Evolutionary conservation across 352 stramenopile genomes (phyloP).

Genomic region (Pythium dissotocum): DNA sequence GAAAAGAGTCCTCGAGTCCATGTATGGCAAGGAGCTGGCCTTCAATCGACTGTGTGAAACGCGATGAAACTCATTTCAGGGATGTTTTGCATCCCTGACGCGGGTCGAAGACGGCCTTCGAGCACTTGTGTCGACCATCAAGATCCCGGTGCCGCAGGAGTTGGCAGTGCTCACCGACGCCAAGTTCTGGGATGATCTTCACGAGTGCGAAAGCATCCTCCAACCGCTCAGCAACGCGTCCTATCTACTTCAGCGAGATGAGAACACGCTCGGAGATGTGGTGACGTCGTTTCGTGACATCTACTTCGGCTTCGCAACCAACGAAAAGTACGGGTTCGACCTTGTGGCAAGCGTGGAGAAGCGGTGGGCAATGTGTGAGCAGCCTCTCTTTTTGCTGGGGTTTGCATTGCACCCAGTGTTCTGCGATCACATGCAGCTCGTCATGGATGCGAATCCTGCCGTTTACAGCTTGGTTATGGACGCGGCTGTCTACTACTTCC

Average conservation of each 20-base stretch:
- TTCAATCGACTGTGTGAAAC: neutral
- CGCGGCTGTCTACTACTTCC: conserved; percentile 13
- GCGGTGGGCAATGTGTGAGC: conserved; percentile 11
- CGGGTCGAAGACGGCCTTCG: neutral
- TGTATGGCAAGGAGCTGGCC: neutral
- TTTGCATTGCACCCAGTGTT: conserved; percentile 11
- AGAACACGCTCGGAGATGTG: conserved; percentile 10
- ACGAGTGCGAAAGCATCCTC: neutral
- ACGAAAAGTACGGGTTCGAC: neutral
- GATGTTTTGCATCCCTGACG: conserved; percentile 9
- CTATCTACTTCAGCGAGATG: conserved; percentile 3
- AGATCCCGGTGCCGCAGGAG: neutral
- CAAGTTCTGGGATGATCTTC: neutral
- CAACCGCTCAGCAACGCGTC: neutral
- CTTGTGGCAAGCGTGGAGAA: conserved; percentile 3
- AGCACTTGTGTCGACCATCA: neutral
- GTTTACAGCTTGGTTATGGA: neutral
- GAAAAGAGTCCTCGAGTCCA: neutral
- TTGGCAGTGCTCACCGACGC: neutral
- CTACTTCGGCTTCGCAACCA: neutral
- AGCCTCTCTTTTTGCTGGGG: conserved; percentile 6
- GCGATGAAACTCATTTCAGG: conserved; percentile 15
- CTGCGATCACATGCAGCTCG: neutral
- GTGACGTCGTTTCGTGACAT: conserved; percentile 3
- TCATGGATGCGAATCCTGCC: neutral